phyloP scores from a whole-genome alignment of 352 stramenopile species.

The Phytophthora europaea region DNA sequence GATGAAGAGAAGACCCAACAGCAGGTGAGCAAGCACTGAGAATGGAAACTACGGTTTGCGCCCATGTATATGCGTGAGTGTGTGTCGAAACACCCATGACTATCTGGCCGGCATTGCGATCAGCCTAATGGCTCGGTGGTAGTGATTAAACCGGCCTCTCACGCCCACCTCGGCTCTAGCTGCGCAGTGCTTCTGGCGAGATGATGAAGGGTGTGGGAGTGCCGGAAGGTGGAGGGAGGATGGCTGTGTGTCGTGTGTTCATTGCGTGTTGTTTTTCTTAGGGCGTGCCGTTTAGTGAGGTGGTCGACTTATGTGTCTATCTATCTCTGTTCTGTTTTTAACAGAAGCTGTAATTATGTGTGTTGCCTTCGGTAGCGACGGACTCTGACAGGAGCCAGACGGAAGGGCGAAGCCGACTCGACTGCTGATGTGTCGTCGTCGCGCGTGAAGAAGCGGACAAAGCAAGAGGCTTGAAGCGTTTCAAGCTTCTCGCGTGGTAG shows the following conservation, averaged over 20 bases:
- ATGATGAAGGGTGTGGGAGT: constrained; percentile 12
- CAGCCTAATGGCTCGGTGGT: constrained; percentile 18
- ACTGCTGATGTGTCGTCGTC: constrained; percentile 49
- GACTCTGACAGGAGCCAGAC: constrained; percentile 68
- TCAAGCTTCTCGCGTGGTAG: constrained; percentile 24
- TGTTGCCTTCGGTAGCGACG: constrained; percentile 86
- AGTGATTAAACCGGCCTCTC: constrained; percentile 10
- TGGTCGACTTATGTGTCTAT: constrained; percentile 91
- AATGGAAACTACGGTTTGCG: constrained; percentile 42
- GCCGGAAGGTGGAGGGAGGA: constrained; percentile 4
- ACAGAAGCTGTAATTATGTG: constrained; percentile 94
- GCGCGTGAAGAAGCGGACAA: constrained; percentile 81
- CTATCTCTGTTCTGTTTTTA: constrained; percentile 89
- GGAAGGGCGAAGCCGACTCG: constrained; percentile 75
- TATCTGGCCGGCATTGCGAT: not conserved
- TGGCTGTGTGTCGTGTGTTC: constrained; percentile 46
- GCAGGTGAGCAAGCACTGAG: constrained; percentile 66
- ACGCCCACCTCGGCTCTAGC: constrained; percentile 19
- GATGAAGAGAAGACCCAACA: constrained; percentile 76
- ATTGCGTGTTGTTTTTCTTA: constrained; percentile 46
- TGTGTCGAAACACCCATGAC: constrained; percentile 1
- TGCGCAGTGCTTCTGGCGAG: constrained; percentile 32
- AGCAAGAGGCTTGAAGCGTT: constrained; percentile 66
- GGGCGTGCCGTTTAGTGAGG: constrained; percentile 59
- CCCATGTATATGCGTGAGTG: constrained; percentile 26